Percentiles rank a stretch among this genome's conserved stretches.
Evolutionary conservation across 1,284 basidiomycete genomes (phyloP).

Genomic region (Ganoderma sinense): DNA sequence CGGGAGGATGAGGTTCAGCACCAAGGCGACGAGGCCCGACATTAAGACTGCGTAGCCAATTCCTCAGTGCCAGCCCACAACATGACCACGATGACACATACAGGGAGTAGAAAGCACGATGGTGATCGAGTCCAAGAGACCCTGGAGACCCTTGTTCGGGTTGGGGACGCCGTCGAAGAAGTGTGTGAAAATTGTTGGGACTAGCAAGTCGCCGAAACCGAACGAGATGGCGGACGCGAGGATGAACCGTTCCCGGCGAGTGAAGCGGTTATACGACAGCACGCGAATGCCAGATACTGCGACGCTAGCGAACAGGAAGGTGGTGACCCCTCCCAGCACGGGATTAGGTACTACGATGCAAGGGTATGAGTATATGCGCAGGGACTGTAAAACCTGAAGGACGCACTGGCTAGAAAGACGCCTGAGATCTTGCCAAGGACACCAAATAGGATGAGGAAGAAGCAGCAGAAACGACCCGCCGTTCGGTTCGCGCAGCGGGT

Average conservation of each 20-base stretch:
- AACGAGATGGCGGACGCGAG: slow-evolving; percentile 76
- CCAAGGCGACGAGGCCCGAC: slow-evolving; percentile 68
- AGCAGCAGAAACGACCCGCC: slow-evolving; percentile 78
- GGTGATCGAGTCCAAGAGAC: slow-evolving; percentile 80
- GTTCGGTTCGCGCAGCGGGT: slow-evolving; percentile 80
- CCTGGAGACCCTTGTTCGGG: slow-evolving; percentile 66
- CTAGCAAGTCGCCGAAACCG: slow-evolving; percentile 75
- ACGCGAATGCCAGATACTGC: slow-evolving; percentile 74
- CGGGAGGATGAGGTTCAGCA: slow-evolving; percentile 74
- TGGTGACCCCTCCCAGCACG: slow-evolving; percentile 86
- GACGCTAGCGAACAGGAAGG: slow-evolving; percentile 65
- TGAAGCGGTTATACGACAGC: slow-evolving; percentile 69
- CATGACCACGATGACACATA: slow-evolving; percentile 45
- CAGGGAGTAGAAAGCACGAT: slow-evolving; percentile 83
- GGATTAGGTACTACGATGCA: slow-evolving; percentile 68
- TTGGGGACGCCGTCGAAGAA: slow-evolving; percentile 71
- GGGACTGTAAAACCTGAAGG: not conserved
- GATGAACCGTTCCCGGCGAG: slow-evolving; percentile 81
- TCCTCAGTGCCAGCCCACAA: slow-evolving; percentile 14
- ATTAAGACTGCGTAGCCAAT: slow-evolving; percentile 57
- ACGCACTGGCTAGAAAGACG: slow-evolving; percentile 75
- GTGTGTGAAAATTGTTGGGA: slow-evolving; percentile 67
- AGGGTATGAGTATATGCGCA: slow-evolving; percentile 1
- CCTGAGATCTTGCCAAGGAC: slow-evolving; percentile 84
- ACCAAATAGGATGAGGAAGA: slow-evolving; percentile 77